phyloP scores from a whole-genome alignment of 2,329 filamentous ascomycete genomes.

The Xenoacremonium recifei region DNA sequence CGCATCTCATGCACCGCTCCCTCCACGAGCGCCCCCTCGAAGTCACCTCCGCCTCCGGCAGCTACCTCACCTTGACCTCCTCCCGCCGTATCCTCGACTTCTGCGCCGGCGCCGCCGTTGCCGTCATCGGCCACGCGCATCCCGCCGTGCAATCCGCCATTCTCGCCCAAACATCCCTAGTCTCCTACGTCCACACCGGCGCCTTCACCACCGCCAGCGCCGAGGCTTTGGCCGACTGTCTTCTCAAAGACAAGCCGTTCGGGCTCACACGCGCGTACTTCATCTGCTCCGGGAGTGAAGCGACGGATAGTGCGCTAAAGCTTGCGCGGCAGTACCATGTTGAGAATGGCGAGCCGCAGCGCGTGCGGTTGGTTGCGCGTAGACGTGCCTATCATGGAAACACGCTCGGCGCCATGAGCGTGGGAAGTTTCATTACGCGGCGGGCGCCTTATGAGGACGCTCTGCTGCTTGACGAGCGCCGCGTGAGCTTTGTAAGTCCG shows the following conservation, averaged over 20 bases:
- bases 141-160: slow-evolving; percentile 60
- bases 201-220: slow-evolving; percentile 51
- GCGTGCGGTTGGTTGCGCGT: slow-evolving; percentile 40
- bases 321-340: slow-evolving; percentile 47
- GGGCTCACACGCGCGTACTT: slow-evolving; percentile 39
- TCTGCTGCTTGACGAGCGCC: slow-evolving; percentile 33
- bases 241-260: slow-evolving; percentile 37
- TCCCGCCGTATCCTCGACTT: slow-evolving; percentile 60
- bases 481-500: slow-evolving; percentile 59
- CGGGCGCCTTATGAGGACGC: slow-evolving; percentile 56
- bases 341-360: slow-evolving; percentile 35
- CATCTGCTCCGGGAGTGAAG: slow-evolving; percentile 33
- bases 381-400: slow-evolving; percentile 48
- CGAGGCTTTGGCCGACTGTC: slow-evolving; percentile 30
- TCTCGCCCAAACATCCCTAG: slow-evolving; percentile 53
- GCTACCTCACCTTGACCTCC: slow-evolving; percentile 33
- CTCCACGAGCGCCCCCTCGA: slow-evolving; percentile 24
- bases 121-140: slow-evolving; percentile 62
- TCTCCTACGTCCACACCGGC: slow-evolving; percentile 43
- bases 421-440: slow-evolving; percentile 61
- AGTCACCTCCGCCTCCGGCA: slow-evolving; percentile 43
- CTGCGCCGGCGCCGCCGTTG: slow-evolving; percentile 64
- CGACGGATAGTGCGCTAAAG: slow-evolving; percentile 49
- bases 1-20: slow-evolving; percentile 33
- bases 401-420: slow-evolving; percentile 61